Conservation (phyloP, 108 stramenopile genomes). For the Stephanodiscus minutulus region DNA sequence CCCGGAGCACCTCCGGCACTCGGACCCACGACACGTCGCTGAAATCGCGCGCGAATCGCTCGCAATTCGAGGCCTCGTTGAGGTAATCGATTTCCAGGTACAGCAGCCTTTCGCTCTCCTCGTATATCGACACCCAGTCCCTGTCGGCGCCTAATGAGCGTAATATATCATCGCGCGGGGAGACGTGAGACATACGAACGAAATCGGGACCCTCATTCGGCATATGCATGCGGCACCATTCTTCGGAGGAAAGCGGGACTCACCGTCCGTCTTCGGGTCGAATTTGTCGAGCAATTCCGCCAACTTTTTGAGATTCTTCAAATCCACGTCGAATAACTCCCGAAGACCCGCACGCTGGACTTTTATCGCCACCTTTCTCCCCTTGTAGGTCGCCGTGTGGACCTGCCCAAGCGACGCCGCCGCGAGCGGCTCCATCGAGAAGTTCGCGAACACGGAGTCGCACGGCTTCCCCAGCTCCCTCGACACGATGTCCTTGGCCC, state of each 20-base stretch:
- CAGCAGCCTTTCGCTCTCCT: constrained; percentile 84
- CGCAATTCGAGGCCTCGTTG: constrained; percentile 89
- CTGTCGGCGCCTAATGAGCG: constrained; percentile 57
- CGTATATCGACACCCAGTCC: constrained; percentile 94
- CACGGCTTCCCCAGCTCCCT: constrained; percentile 77
- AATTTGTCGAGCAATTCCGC: constrained; percentile 91
- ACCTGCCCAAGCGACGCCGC: constrained; percentile 96
- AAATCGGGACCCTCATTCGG: not conserved
- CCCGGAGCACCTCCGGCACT: constrained; percentile 83
- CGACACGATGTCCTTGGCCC: constrained; percentile 87
- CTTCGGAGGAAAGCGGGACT: not conserved
- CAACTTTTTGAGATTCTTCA: constrained; percentile 89
- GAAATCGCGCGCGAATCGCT: constrained; percentile 87
- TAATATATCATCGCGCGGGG: no score
- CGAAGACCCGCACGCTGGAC: constrained; percentile 94
- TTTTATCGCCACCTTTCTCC: constrained; percentile 91
- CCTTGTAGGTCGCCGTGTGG: constrained; percentile 84
- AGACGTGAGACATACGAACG: no score
- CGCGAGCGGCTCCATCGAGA: constrained; percentile 82
- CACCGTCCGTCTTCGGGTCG: constrained; percentile 94
- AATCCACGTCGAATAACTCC: constrained; percentile 94
- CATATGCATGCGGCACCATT: no score
- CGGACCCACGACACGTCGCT: constrained; percentile 81
- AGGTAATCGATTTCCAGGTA: constrained; percentile 96
- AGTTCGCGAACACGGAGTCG: constrained; percentile 83